Base-by-base conservation (phyloP, 2,329 filamentous ascomycete species). In the Neonectria sp. region DNA sequence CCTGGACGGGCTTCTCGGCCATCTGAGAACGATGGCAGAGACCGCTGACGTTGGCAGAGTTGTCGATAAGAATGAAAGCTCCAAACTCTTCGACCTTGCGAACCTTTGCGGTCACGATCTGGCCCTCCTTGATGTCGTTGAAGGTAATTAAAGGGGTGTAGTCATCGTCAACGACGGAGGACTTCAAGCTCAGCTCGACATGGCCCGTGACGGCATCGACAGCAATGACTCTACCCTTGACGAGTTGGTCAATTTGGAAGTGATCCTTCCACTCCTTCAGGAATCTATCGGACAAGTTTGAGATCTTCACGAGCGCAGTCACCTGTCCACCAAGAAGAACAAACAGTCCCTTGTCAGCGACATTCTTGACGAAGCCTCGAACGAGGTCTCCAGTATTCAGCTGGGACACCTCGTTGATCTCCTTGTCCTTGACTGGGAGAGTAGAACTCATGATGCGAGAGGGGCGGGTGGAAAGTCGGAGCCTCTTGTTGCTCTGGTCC, bases 31-130 rank as follows among this genome's bases (percentile, higher is more conserved):
- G 90, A 80, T 99, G 96, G 79, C 95, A 98, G 11, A 99, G 87
- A 68, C 96, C 96, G 73, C 95, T 97, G 69, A 99, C 90, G 73
- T 97, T 97, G 62, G 89, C 87, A 5, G 95, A 97, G 67, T 92
- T 91, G 79, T 98, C 94, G 24, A 99, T 85, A 49, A 97, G 89
- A 73, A 99, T 93, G 79, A 99, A 99, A 6, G 95, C 95, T 71
- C 96, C 96, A 79, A 95, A 99, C 35, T 97, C 93, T 77, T 97
- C 94, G 2, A 98, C 95, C 81, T 97, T 97, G 75, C 95, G 92
- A 63, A 99, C 90, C 78, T 94, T 97, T 55, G 95, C 96, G 13
- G 93, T 97, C 37, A 99, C 88, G 35, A 95, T 84, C 80, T 97
- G 93, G 7, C 95, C 95, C 68, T 88, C 84, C 77, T 92, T 90